These are phyloP conservation scores for Keithomyces neogunnii DNA, from an alignment of 2,329 filamentous ascomycete species.

Conservation along the genomic window DNA sequence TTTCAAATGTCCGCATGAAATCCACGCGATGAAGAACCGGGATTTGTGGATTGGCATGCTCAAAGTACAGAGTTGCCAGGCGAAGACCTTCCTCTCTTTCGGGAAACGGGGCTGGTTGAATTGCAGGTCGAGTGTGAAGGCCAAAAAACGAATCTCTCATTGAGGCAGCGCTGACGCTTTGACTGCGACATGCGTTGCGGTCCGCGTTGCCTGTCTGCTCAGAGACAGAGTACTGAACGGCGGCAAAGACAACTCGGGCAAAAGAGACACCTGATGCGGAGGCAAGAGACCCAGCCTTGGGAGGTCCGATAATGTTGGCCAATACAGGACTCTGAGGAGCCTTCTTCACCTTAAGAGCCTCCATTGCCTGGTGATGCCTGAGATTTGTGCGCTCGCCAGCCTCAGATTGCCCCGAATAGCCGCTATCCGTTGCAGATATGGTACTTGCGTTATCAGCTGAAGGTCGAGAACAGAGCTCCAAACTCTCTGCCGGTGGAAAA, in stretches of 20 bases:
- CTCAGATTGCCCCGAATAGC: constrained; percentile 26
- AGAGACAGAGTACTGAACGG: constrained; percentile 66
- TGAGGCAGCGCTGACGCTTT: constrained; percentile 47
- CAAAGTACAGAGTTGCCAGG: constrained; percentile 80
- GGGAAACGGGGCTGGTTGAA: constrained; percentile 79
- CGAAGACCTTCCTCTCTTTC: constrained; percentile 63
- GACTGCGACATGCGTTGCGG: constrained; percentile 15
- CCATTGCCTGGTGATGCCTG: constrained; percentile 19
- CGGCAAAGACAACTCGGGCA: constrained; percentile 86
- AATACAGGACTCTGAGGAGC: constrained; percentile 34
- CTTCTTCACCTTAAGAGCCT: constrained; percentile 27
- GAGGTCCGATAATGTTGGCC: constrained; percentile 68
- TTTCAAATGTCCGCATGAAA: constrained; percentile 82
- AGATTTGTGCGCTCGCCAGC: constrained; percentile 17
- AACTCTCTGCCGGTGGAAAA: constrained; percentile 62
- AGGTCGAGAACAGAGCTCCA: constrained; percentile 54
- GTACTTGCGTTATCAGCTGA: constrained; percentile 27
- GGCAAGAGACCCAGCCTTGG: constrained; percentile 73
- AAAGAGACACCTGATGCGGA: constrained; percentile 90
- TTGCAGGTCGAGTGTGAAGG: constrained; percentile 82
- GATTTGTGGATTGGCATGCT: constrained; percentile 93
- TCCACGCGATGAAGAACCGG: constrained; percentile 83
- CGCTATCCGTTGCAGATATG: constrained; percentile 22
- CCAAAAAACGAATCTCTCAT: constrained; percentile 97
- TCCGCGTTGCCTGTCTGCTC: constrained; percentile 44